Evolutionary conservation across 140 eudicot genomes (phyloP), one percentile per base, ranked within the genome.

Genomic region (Ambrosia hybrid): DNA sequence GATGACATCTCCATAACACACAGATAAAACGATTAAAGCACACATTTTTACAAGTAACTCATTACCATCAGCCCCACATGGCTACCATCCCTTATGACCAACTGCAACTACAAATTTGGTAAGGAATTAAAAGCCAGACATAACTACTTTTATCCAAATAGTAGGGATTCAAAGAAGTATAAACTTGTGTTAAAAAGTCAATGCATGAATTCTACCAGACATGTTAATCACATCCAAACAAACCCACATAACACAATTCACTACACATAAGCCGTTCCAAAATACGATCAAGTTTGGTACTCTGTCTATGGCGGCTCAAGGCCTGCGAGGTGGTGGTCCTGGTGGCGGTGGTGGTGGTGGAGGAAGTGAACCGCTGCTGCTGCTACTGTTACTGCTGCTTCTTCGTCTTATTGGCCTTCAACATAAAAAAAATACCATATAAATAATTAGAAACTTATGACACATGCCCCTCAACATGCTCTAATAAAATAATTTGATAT

Each of bases 281-380:
- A 68, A 17, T 37, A 60, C 41, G 58, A 51, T 16, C 38, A 34
- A 45, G 53, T 30, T 48, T 17, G 4, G 58, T 11, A 34, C 65
- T 48, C 71, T 21, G 21, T 79, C 68, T 11, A 21, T 17, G 70
- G 36, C 37, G 72, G 41, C 67, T 80, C 68, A 89, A 59, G 97
- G 96, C 85, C 85, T 91, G 43, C 88, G 94, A 64, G 82, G 85
- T 60, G 91, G 88, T 33, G 86, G 86, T 57, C 13, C 66, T 13
- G 95, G 87, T 12, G 96, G 87, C 2, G 86, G 87, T 26, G 85
- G 86, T 4, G 87, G 91, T 0, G 77, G 81, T 14, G 83, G 78
- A 38, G 94, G 89, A 34, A 80, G 89, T 33, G 96, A 89, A 53
- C 98, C 83, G 67, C 96, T 89, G 67, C 89, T 80, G 80, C 93